Percentiles rank a stretch among this genome's conserved stretches.
These are phyloP conservation scores for Lepidium africanum DNA, from an alignment of 345 rosid genomes.

Conservation along the genomic window DNA sequence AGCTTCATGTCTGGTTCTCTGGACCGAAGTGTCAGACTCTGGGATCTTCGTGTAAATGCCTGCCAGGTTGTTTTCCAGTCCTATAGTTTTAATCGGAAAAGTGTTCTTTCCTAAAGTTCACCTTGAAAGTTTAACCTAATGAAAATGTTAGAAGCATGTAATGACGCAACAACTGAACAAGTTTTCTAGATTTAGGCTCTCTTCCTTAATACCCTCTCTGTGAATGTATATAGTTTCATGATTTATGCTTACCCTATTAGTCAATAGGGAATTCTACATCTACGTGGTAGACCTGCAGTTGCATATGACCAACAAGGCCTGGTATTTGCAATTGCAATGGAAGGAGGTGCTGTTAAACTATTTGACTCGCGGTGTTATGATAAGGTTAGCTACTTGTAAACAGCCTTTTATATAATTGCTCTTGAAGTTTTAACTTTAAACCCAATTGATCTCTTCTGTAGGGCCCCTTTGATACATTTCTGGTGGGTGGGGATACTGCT, in stretches of 20 bases:
- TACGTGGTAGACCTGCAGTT: constrained; percentile 94
- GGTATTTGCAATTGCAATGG: constrained; percentile 98
- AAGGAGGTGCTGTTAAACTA: constrained; percentile 95
- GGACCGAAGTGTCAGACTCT: constrained; percentile 82
- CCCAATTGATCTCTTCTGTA: constrained; percentile 24
- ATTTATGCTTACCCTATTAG: constrained; percentile 52
- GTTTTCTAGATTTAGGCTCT: not conserved
- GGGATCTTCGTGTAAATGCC: constrained; percentile 99
- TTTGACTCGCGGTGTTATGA: constrained; percentile 94
- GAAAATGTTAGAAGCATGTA: not conserved
- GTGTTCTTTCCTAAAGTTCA: not conserved
- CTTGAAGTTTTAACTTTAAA: not conserved
- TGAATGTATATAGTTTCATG: constrained; percentile 26
- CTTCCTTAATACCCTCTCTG: not conserved
- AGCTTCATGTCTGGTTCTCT: constrained; percentile 99
- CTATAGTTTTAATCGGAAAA: not conserved
- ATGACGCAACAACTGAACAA: not conserved
- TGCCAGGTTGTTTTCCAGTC: constrained; percentile 70
- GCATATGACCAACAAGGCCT: constrained; percentile 98
- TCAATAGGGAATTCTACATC: constrained; percentile 79
- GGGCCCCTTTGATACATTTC: constrained; percentile 97
- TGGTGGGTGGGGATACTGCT: constrained; percentile 96
- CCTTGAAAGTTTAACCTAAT: not conserved
- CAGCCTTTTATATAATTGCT: not conserved
- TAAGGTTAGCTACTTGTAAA: constrained; percentile 45